Base-by-base conservation (phyloP, 1,284 basidiomycete species). In the Pyrrhoderma lamaoense region DNA sequence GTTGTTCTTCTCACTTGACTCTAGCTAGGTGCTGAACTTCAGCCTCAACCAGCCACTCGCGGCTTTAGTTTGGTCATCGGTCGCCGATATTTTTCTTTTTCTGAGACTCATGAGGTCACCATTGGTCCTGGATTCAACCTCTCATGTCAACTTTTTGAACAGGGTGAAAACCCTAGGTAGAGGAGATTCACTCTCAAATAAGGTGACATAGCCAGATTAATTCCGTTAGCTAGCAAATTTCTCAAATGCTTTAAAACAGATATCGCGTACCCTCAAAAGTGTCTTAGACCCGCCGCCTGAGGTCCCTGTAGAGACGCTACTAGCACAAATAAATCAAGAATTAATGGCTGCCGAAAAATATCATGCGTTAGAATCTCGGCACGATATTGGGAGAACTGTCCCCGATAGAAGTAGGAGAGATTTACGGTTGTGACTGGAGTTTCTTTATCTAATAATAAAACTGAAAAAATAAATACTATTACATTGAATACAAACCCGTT, bases 21-120 rank as follows among this genome's bases (percentile, higher is more conserved):
- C n/a, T 45, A 18, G 11, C 38, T 16, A 5, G 21, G 14, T 13
- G 8, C 3, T 27, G 14, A 16, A 36, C 5, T 35, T 23, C 38
- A n/a, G 48, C 18, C n/a, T 9, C 14, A n/a, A 14, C 44, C 52
- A 86, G 82, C 74, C 79, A 8, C 63, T 82, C 44, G 68, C 75
- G 5, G 72, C 74, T 22, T 67, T 81, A 36, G 70, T 76, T 7
- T 77, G 76, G 61, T 73, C 79, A 5, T 81, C 80, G 2, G 71
- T 82, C 13, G 77, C 79, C 16, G 82, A 86, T 56, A 61, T 87
- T 36, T 73, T 86, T 57, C 60, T 81, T 14, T 86, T 84, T 62
- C 57, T 85, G 50, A 73, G 75, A 37, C 73, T 77, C 42, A 66
- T 79, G 19, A 75, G 73, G 18, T 75, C 73, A 7, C 68, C 75